Evolutionary conservation across 257 asterid genomes (phyloP).

Genomic region (Jacaranda mimosifolia): DNA sequence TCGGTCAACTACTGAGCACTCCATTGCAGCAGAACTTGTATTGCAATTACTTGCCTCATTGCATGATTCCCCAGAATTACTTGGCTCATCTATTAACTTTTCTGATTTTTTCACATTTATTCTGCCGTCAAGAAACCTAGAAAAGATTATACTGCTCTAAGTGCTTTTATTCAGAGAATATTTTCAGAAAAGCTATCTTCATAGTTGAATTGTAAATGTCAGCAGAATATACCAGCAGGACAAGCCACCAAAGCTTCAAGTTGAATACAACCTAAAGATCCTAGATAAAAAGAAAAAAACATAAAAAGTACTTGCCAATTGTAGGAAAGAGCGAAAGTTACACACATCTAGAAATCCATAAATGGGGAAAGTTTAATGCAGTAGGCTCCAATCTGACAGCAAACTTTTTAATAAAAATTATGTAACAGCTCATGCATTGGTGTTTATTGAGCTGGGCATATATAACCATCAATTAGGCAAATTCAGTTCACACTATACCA

Average conservation of each 20-base stretch:
- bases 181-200: conserved; percentile 18
- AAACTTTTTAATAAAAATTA: neutral
- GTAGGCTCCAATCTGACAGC: neutral
- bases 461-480: conserved; percentile 4
- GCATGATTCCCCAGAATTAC: conserved; percentile 51
- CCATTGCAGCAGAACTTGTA: conserved; percentile 44
- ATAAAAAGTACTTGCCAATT: conserved; percentile 9
- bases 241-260: conserved; percentile 24
- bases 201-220: neutral
- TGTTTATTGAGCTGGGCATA: neutral
- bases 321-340: neutral
- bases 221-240: neutral
- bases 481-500: neutral
- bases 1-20: conserved; percentile 38
- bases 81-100: conserved; percentile 47
- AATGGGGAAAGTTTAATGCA: neutral
- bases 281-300: conserved; percentile 15
- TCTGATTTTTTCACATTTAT: conserved; percentile 54
- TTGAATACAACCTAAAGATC: conserved; percentile 24
- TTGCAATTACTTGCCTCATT: conserved; percentile 40
- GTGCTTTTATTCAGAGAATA: conserved; percentile 4
- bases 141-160: conserved; percentile 36
- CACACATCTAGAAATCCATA: neutral
- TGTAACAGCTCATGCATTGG: no score
- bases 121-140: conserved; percentile 81